These are phyloP conservation scores for Nepenthes mirabilis DNA, from an alignment of 148 eudicot genomes.

Conservation along the genomic window DNA sequence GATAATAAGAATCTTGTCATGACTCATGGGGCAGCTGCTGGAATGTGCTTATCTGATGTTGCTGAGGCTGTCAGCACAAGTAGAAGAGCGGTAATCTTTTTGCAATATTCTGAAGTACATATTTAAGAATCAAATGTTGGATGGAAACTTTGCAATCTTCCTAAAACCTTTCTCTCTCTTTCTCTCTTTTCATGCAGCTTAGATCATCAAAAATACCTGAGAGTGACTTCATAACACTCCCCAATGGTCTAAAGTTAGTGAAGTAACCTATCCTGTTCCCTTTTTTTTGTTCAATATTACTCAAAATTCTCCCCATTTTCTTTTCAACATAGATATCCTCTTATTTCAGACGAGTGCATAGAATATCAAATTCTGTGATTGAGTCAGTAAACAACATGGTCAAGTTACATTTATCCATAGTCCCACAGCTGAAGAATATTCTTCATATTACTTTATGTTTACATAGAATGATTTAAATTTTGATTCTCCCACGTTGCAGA, in stretches of 20 bases:
- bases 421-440: no score
- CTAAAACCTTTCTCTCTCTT: background rate
- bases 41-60: slow-evolving; percentile 40
- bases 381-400: no score
- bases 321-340: background rate
- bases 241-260: slow-evolving; percentile 89
- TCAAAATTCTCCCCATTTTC: background rate
- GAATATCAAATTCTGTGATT: no score
- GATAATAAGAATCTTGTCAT: background rate
- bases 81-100: slow-evolving; percentile 79
- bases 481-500: no score
- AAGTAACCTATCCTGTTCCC: background rate
- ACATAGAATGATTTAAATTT: no score
- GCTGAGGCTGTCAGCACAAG: slow-evolving; percentile 88
- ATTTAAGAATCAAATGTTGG: background rate
- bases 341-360: background rate
- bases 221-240: slow-evolving; percentile 63
- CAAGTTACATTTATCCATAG: no score
- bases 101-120: background rate
- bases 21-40: slow-evolving; percentile 42
- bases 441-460: no score
- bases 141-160: background rate
- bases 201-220: slow-evolving; percentile 82
- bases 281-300: background rate
- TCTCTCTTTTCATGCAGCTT: slow-evolving; percentile 47